These are phyloP conservation scores for Alternaria incomplexa DNA, from an alignment of 2,329 filamentous ascomycete species.

Conservation along the genomic window DNA sequence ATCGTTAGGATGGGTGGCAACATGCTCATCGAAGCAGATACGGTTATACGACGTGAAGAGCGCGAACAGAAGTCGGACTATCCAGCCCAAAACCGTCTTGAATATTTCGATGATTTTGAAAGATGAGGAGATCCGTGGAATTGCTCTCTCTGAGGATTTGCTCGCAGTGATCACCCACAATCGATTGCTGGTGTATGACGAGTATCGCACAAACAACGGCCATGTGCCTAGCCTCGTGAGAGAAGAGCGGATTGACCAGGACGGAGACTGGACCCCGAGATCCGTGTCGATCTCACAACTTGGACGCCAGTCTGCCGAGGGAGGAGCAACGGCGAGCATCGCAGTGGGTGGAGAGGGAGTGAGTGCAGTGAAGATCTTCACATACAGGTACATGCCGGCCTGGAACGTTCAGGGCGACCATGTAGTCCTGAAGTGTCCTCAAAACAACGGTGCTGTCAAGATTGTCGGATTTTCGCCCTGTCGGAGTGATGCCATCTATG, in stretches of 20 bases:
- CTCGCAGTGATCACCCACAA: conserved; percentile 27
- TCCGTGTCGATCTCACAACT: conserved; percentile 23
- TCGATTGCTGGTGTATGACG: conserved; percentile 25
- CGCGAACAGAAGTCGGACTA: conserved; percentile 3
- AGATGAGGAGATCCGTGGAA: conserved; percentile 19
- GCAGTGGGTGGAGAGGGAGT: conserved; percentile 27
- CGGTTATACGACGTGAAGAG: conserved; percentile 19
- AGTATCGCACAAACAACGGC: conserved; percentile 12
- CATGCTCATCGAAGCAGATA: conserved; percentile 18
- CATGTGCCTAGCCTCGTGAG: conserved; percentile 3
- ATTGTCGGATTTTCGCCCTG: conserved; percentile 24
- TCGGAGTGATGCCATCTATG: background rate
- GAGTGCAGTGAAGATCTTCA: conserved; percentile 27
- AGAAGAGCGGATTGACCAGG: conserved; percentile 15
- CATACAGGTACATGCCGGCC: conserved; percentile 9
- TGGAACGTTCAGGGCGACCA: conserved; percentile 17
- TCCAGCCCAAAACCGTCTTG: background rate
- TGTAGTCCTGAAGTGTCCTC: conserved; percentile 16
- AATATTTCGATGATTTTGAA: background rate
- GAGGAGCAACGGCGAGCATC: conserved; percentile 18
- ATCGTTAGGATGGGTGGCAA: conserved; percentile 20
- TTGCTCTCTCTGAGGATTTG: conserved; percentile 28
- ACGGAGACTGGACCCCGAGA: conserved; percentile 21
- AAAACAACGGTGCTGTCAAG: conserved; percentile 20
- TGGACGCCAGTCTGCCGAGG: background rate